Percentiles rank a stretch among this genome's conserved stretches.
Conservation (phyloP, 1,284 basidiomycete species). For the Takashimella koratensis region DNA sequence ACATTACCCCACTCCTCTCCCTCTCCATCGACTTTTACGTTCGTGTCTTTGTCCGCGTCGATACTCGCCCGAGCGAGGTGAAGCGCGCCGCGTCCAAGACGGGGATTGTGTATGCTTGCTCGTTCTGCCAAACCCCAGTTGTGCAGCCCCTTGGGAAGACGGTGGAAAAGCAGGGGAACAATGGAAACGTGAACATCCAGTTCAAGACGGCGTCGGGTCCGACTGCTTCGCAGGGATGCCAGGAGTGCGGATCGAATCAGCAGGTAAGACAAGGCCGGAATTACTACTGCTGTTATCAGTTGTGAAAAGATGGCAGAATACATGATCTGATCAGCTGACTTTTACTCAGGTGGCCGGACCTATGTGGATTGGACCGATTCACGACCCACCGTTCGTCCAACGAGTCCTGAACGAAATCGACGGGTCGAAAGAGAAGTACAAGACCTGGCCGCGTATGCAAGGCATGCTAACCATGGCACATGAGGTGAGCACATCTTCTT, state of each 20-base stretch:
- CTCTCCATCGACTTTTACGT: constrained; percentile 98
- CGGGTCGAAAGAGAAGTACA: constrained; percentile 61
- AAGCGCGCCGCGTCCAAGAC: constrained; percentile 59
- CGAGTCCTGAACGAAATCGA: constrained; percentile 70
- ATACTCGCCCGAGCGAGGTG: constrained; percentile 74
- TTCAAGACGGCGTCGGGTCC: constrained; percentile 76
- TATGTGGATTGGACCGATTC: constrained; percentile 91
- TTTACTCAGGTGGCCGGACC: constrained; percentile 72
- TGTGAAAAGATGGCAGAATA: too few relatives aligned
- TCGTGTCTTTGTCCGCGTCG: constrained; percentile 80
- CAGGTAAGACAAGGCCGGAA: constrained; percentile 55
- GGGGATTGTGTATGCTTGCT: constrained; percentile 75
- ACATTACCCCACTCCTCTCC: constrained; percentile 84
- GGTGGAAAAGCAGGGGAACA: constrained; percentile 54
- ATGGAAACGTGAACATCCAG: constrained; percentile 55
- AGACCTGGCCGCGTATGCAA: constrained; percentile 79
- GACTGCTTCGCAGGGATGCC: constrained; percentile 58
- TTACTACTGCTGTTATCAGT: too few relatives aligned
- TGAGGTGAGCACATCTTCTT: constrained; percentile 57
- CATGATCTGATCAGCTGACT: too few relatives aligned
- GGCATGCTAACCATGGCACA: constrained; percentile 91
- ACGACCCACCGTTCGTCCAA: constrained; percentile 69
- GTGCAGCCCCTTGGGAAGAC: constrained; percentile 73
- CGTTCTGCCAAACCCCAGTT: constrained; percentile 71
- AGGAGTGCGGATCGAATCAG: constrained; percentile 71